Conservation (phyloP, 495 filamentous ascomycete genomes). For the Entonaema liquescens region DNA sequence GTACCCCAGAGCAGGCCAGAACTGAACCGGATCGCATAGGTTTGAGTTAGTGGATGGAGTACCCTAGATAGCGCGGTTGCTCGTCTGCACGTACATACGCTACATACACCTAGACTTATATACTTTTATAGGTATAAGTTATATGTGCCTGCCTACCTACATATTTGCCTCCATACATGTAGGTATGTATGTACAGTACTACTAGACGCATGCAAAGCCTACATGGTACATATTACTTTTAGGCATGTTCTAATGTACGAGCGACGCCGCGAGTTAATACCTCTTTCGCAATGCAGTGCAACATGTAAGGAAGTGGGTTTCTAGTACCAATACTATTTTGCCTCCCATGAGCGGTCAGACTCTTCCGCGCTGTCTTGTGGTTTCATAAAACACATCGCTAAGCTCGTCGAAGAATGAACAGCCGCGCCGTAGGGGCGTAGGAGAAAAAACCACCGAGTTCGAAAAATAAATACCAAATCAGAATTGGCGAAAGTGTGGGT, state of each 20-base stretch:
- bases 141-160: constrained; percentile 5
- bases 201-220: constrained; percentile 26
- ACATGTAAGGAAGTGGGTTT: constrained; percentile 27
- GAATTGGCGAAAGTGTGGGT: constrained; percentile 26
- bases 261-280: constrained; percentile 21
- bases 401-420: neutral
- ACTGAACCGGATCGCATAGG: constrained; percentile 1
- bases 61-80: constrained; percentile 15
- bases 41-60: neutral
- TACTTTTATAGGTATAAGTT: no score
- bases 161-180: constrained; percentile 15
- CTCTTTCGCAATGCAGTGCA: constrained; percentile 29
- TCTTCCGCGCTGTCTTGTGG: constrained; percentile 13
- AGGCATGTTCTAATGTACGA: constrained; percentile 10
- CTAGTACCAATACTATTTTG: neutral
- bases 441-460: constrained; percentile 18
- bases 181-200: constrained; percentile 27
- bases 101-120: no score
- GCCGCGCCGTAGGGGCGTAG: neutral
- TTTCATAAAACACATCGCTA: neutral
- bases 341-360: constrained; percentile 24
- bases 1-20: constrained; percentile 13
- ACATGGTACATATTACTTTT: neutral
- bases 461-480: constrained; percentile 34
- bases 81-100: neutral